Evolutionary conservation across 345 rosid species (phyloP).

Genomic region (Lepidium didymum): DNA sequence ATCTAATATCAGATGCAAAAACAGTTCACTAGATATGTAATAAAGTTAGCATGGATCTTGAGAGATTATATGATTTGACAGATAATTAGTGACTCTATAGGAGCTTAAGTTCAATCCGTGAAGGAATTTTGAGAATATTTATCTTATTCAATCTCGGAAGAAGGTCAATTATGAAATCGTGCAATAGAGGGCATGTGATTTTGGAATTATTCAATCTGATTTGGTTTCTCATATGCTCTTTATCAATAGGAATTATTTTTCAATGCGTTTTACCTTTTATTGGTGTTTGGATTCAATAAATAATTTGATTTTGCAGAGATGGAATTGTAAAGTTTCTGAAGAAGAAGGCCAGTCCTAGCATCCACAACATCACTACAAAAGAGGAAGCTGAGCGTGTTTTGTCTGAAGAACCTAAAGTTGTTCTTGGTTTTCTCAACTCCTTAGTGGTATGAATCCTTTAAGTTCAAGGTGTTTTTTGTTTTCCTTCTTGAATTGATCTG

Average conservation of each 20-base stretch:
- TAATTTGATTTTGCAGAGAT: slow-evolving; percentile 23
- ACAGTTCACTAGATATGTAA: background rate
- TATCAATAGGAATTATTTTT: background rate
- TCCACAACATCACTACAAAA: slow-evolving; percentile 29
- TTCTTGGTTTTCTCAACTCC: slow-evolving; percentile 36
- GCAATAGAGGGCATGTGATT: slow-evolving; percentile 6
- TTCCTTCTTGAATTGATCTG: background rate
- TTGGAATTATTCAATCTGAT: background rate
- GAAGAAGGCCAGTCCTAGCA: slow-evolving; percentile 31
- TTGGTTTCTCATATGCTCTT: slow-evolving; percentile 1
- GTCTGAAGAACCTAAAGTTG: slow-evolving; percentile 25
- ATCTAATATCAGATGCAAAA: background rate
- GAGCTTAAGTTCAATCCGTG: background rate
- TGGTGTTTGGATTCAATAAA: background rate
- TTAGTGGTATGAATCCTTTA: slow-evolving; percentile 35
- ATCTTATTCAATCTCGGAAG: background rate
- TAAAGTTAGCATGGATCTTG: background rate
- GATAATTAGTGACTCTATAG: background rate
- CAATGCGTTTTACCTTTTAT: background rate
- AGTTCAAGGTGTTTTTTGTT: background rate
- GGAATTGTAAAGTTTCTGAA: slow-evolving; percentile 39
- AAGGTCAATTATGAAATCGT: background rate
- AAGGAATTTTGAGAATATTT: background rate
- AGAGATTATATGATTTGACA: background rate
- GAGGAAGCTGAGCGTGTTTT: slow-evolving; percentile 34